Conservation (phyloP, 1,284 basidiomycete genomes). For the Vanrija sp. region DNA sequence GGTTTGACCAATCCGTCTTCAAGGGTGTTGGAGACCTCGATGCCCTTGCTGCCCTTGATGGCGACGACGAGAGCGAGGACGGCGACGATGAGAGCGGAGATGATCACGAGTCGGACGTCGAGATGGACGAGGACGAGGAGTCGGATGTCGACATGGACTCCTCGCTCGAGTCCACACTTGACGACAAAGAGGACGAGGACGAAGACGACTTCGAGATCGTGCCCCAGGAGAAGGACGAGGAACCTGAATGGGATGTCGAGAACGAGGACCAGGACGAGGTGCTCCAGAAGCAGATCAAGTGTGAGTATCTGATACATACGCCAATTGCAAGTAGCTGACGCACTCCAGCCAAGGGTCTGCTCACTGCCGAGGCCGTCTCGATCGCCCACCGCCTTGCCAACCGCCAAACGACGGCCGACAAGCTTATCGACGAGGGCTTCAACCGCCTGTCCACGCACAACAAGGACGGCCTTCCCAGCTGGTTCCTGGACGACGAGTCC, state of each 20-base stretch:
- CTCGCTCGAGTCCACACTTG: slow-evolving; percentile 21
- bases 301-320: slow-evolving; percentile 53
- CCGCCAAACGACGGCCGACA: slow-evolving; percentile 79
- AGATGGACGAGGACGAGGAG: slow-evolving; percentile 37
- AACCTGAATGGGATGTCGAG: slow-evolving; percentile 73
- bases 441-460: slow-evolving; percentile 86
- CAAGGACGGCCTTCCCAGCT: slow-evolving; percentile 85
- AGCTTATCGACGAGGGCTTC: slow-evolving; percentile 93
- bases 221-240: slow-evolving; percentile 59
- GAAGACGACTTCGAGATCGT: slow-evolving; percentile 68
- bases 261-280: slow-evolving; percentile 71
- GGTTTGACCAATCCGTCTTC: slow-evolving; percentile 97
- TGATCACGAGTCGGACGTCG: slow-evolving; percentile 46
- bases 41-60: slow-evolving; percentile 52
- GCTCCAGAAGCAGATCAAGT: slow-evolving; percentile 66
- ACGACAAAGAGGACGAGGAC: slow-evolving; percentile 23
- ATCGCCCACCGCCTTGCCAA: slow-evolving; percentile 92
- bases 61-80: slow-evolving; percentile 52
- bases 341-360: slow-evolving; percentile 71
- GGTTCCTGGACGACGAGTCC: slow-evolving; percentile 97
- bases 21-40: slow-evolving; percentile 62
- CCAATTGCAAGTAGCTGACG: background rate
- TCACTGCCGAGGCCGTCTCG: slow-evolving; percentile 86
- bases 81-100: slow-evolving; percentile 24
- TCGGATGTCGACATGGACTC: slow-evolving; percentile 38